These are phyloP conservation scores for Fusarium haematococcum DNA, from an alignment of 2,329 filamentous ascomycete genomes.

Conservation along the genomic window DNA sequence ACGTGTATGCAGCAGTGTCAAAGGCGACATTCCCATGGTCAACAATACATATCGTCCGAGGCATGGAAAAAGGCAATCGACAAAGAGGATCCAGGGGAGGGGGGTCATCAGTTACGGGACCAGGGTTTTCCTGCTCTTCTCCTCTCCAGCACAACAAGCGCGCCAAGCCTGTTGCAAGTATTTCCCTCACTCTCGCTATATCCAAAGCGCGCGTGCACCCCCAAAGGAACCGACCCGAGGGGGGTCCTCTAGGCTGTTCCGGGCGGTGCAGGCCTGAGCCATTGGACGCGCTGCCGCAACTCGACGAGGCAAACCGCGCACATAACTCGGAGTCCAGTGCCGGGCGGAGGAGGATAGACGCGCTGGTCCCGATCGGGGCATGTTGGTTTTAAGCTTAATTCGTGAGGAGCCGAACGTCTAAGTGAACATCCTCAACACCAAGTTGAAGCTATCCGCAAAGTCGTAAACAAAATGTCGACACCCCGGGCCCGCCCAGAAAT, in stretches of 20 bases:
- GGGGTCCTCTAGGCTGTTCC: conserved; percentile 2
- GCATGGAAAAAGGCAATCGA: background rate
- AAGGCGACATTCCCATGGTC: background rate
- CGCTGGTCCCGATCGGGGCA: conserved; percentile 3
- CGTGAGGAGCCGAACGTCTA: background rate
- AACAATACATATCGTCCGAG: background rate
- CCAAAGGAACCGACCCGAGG: background rate
- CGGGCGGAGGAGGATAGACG: background rate
- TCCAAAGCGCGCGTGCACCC: background rate
- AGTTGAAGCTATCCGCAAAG: background rate
- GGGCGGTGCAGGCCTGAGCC: conserved; percentile 1
- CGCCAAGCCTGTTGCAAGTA: conserved; percentile 10
- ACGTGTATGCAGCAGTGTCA: background rate
- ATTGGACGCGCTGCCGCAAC: conserved; percentile 2
- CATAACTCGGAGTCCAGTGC: background rate
- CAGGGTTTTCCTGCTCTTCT: background rate
- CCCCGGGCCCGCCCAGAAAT: background rate
- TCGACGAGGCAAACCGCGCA: background rate
- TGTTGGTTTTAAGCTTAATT: conserved; percentile 2
- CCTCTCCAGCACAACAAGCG: background rate
- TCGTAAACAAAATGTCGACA: background rate
- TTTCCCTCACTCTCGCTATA: conserved; percentile 5
- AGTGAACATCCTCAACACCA: background rate
- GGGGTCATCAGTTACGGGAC: background rate
- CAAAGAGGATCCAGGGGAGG: background rate